A percentile compares a stretch with the other conserved stretches of the same genome.
Evolutionary conservation across 495 filamentous ascomycete genomes (phyloP).

Genomic region (Penicillium pancosmium): DNA sequence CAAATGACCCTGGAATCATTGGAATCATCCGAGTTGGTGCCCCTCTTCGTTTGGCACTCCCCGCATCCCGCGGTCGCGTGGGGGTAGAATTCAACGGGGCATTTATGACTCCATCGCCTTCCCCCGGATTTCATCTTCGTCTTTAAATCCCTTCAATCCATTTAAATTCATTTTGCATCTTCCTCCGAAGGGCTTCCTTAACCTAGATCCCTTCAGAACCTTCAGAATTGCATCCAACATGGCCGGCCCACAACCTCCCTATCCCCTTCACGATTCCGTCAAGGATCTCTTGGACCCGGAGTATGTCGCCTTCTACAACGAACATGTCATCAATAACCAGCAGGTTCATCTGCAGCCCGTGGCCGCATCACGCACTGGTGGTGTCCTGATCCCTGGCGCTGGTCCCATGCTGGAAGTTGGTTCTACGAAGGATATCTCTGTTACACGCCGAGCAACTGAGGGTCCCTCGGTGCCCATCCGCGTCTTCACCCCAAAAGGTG

Average conservation of each 20-base stretch:
- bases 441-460: conserved; percentile 47
- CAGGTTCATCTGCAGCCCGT: conserved; percentile 58
- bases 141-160: neutral
- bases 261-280: conserved; percentile 57
- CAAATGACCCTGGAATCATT: neutral
- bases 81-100: neutral
- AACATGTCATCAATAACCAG: conserved; percentile 52
- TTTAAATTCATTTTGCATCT: too few species aligned
- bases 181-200: neutral
- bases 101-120: neutral
- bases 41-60: neutral
- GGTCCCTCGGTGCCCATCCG: conserved; percentile 51
- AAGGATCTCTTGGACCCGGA: conserved; percentile 49
- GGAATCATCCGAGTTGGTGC: neutral
- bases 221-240: conserved; percentile 13
- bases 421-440: conserved; percentile 49
- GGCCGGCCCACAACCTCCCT: conserved; percentile 47
- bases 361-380: conserved; percentile 52
- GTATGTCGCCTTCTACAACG: conserved; percentile 58
- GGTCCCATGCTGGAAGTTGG: conserved; percentile 54
- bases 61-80: conserved; percentile 3
- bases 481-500: conserved; percentile 50
- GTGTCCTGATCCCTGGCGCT: conserved; percentile 56
- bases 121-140: neutral
- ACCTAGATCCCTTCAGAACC: too few species aligned